phyloP scores from a whole-genome alignment of 257 asterid genomes.

The Solanum bulbocastanum region DNA sequence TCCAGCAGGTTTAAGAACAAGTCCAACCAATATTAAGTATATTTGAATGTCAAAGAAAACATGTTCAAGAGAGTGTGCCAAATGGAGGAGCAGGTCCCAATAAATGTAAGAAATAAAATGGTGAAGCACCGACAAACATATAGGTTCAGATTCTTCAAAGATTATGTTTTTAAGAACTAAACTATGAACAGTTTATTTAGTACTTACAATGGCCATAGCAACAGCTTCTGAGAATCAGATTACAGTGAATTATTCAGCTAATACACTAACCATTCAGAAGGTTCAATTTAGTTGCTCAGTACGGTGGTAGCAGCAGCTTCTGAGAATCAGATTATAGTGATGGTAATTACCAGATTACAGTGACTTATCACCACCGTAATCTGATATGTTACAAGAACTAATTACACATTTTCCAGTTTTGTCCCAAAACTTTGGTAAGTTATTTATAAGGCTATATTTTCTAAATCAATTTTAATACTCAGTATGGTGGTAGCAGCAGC shows the following conservation, averaged over 20 bases:
- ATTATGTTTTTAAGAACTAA: not conserved
- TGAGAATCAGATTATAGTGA: not conserved
- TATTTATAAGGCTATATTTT: not conserved
- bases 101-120: not conserved
- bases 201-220: not conserved
- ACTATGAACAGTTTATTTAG: not conserved
- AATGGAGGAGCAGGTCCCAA: not conserved
- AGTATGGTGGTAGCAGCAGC: not conserved
- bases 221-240: not conserved
- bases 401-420: not conserved
- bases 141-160: not conserved
- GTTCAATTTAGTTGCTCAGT: not conserved
- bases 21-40: not conserved
- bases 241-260: not conserved
- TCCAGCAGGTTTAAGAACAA: not conserved
- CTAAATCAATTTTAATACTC: not conserved
- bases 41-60: not conserved
- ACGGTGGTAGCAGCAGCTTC: not conserved
- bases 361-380: not conserved
- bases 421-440: not conserved
- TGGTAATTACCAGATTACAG: not conserved
- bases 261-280: not conserved
- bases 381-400: not conserved
- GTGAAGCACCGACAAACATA: not conserved
- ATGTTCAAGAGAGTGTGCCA: not conserved